phyloP scores from a whole-genome alignment of 2,329 filamentous ascomycete genomes.

The Ophiostoma novo-ulmi region DNA sequence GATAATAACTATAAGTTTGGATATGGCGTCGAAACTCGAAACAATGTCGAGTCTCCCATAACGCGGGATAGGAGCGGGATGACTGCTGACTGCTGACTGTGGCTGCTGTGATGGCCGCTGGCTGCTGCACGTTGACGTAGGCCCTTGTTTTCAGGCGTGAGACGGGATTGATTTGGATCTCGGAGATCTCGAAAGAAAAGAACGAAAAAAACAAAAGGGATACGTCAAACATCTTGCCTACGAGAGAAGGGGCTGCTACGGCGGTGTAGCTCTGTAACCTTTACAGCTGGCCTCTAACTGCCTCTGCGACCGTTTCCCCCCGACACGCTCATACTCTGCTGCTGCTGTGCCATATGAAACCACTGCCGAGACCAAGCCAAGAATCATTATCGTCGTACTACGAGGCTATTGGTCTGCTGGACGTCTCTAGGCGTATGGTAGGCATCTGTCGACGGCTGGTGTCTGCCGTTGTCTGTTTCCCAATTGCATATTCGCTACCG shows the following conservation, averaged over 20 bases:
- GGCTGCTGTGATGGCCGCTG: not conserved
- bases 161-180: not conserved
- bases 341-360: not conserved
- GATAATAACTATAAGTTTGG: too few relatives aligned
- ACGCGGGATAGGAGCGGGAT: too few relatives aligned
- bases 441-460: not conserved
- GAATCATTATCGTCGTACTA: not conserved
- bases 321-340: too few relatives aligned
- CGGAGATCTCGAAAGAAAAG: not conserved
- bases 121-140: conserved; percentile 7
- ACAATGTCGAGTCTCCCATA: not conserved
- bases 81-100: too few relatives aligned
- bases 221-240: too few relatives aligned
- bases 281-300: not conserved
- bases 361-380: conserved; percentile 12
- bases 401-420: not conserved
- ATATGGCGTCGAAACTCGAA: not conserved
- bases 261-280: not conserved
- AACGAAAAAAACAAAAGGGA: not conserved
- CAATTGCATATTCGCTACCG: not conserved
- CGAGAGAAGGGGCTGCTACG: not conserved
- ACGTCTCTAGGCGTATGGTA: not conserved
- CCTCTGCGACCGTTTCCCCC: too few relatives aligned
- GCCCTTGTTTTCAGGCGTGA: not conserved
- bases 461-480: not conserved